phyloP scores from a whole-genome alignment of 1,284 basidiomycete genomes.

The Sanghuangporus weigelae region DNA sequence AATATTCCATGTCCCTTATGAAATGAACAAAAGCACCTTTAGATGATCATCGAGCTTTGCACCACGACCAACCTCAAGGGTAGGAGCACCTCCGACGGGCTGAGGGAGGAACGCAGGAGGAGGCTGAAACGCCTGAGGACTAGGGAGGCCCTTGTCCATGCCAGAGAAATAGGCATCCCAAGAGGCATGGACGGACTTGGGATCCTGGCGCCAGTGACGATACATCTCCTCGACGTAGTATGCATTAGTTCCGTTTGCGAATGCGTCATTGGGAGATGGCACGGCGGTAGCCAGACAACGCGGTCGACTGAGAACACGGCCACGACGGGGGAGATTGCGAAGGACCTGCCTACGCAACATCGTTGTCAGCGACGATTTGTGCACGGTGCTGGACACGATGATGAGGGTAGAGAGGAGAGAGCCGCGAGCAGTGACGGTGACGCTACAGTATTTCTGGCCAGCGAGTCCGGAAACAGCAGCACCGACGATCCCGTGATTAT shows the following conservation, averaged over 20 bases:
- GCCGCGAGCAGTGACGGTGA: not conserved
- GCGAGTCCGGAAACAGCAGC: not conserved
- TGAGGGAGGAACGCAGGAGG: conserved; percentile 70
- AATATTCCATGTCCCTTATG: not conserved
- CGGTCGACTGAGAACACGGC: not conserved
- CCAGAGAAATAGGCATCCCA: conserved; percentile 97
- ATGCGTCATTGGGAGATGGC: conserved; percentile 67
- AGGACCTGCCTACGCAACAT: conserved; percentile 20
- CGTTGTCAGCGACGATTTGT: not conserved
- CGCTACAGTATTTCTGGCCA: not conserved
- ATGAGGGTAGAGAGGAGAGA: conserved; percentile 1
- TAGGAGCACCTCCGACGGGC: conserved; percentile 78
- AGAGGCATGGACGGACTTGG: conserved; percentile 87
- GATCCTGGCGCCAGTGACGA: conserved; percentile 86
- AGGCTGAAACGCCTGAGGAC: conserved; percentile 80
- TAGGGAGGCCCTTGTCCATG: conserved; percentile 84
- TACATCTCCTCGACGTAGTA: conserved; percentile 99
- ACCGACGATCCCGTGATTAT: not conserved
- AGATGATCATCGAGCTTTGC: conserved; percentile 89
- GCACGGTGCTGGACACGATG: not conserved
- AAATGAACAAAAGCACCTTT: conserved; percentile 56
- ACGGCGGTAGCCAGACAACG: conserved; percentile 46
- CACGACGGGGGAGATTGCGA: conserved; percentile 12
- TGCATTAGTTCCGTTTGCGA: conserved; percentile 88
- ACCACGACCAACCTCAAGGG: conserved; percentile 66